These are phyloP conservation scores for Bryoerythrophyllum caledonicum DNA, from an alignment of 225 moss, liverwort and hornwort species.

Conservation along the genomic window DNA sequence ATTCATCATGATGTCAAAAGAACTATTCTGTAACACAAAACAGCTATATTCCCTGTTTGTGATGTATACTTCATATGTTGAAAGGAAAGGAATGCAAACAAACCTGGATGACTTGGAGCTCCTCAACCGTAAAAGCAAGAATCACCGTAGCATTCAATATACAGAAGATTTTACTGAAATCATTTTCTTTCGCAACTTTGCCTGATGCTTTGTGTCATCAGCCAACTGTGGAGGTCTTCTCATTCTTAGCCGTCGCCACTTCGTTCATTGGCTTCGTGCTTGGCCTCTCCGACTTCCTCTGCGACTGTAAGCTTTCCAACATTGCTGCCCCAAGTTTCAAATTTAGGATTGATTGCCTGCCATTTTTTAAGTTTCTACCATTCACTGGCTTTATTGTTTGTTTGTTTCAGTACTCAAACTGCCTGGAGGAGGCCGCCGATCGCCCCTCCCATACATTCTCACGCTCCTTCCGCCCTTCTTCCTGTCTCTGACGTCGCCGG, in stretches of 20 bases:
- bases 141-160: not conserved
- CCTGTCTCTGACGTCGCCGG: slow-evolving; percentile 70
- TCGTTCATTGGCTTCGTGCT: slow-evolving; percentile 97
- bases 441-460: slow-evolving; percentile 65
- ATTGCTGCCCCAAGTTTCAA: not conserved
- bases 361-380: not conserved
- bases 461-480: slow-evolving; percentile 78
- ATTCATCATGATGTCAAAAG: not conserved
- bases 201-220: slow-evolving; percentile 32
- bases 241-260: slow-evolving; percentile 89
- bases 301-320: slow-evolving; percentile 61
- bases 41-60: not conserved
- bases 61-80: not conserved
- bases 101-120: not conserved
- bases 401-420: slow-evolving; percentile 68
- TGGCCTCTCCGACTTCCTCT: slow-evolving; percentile 85
- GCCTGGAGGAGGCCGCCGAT: slow-evolving; percentile 63
- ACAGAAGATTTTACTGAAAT: not conserved
- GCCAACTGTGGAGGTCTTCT: slow-evolving; percentile 87
- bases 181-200: not conserved
- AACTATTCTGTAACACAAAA: too few species aligned
- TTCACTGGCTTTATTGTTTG: not conserved
- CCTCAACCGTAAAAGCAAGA: not conserved
- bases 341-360: not conserved
- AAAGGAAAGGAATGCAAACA: not conserved